Base-by-base conservation (phyloP, 2,329 filamentous ascomycete genomes). In the Fusarium palustre region DNA sequence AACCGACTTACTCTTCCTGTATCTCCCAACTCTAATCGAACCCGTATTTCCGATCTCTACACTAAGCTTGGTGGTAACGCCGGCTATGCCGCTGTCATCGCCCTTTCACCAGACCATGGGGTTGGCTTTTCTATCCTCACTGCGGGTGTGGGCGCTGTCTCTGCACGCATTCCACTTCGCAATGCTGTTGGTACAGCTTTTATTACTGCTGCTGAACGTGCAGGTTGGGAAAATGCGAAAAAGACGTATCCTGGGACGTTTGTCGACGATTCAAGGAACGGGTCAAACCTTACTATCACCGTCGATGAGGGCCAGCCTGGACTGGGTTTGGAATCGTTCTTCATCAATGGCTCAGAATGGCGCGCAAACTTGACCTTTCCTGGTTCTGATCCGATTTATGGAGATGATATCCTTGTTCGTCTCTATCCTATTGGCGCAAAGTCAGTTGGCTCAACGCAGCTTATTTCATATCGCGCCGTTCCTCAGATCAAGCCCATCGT, bases 121-220 rank as follows among this genome's bases (percentile, higher is more conserved):
- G 42, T 72, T 6, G 69, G 69, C 7, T 77, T 74, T 49, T 70
- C 73, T 10, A 41, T 79, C 11, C 36, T 79, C 18, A 43, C 74
- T 3, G 76, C 75, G 2, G 75, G 77, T 0, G 31, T 52, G 0
- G 67, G 66, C 0, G 72, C 75, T 3, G 58, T 71, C 9, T 11
- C 45, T 0, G 72, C 57, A 1, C 64, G 66, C 7, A 69, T 62
- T 46, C 57, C 65, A 3, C 53, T 76, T 1, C 65, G 71, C 3
- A 55, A 69, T 3, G 15, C 55, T 7, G 38, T 73, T 5, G 71
- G 68, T 3, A 67, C 64, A 5, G 45, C 52, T 5, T 73, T 75
- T 1, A 46, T 75, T 7, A 64, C 68, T 2, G 68, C 72, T 11
- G 62, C 66, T 6, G 73, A 75, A 49, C 33, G 52, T 2, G 74